phyloP scores from a whole-genome alignment of 192 early-diverging fungal genomes.

The Coemansia sp. region DNA sequence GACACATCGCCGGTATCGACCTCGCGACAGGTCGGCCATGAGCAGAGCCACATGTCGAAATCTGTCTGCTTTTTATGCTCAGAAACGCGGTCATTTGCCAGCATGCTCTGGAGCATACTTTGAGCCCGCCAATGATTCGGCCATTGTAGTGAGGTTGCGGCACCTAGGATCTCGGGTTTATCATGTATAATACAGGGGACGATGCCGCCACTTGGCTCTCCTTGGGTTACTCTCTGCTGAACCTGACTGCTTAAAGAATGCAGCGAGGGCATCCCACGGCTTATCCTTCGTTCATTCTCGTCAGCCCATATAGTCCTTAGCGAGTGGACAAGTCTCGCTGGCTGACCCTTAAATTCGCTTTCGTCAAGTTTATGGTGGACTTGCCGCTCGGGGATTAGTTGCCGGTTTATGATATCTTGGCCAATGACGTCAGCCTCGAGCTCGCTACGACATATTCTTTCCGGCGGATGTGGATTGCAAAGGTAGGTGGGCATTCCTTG shows the following conservation, averaged over 20 bases:
- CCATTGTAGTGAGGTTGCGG: constrained; percentile 18
- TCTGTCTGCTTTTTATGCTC: background rate
- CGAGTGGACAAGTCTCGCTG: constrained; percentile 61
- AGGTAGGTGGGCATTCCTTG: constrained; percentile 37
- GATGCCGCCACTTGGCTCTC: background rate
- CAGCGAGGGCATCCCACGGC: constrained; percentile 19
- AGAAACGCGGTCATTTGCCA: constrained; percentile 13
- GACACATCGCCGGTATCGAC: too few species aligned
- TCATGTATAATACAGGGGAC: background rate
- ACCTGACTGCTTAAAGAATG: constrained; percentile 14
- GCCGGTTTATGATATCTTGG: constrained; percentile 66
- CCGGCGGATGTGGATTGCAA: constrained; percentile 31
- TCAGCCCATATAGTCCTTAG: constrained; percentile 65
- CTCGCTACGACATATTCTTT: constrained; percentile 65
- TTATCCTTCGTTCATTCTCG: constrained; percentile 52
- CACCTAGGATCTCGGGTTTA: background rate
- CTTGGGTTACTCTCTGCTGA: background rate
- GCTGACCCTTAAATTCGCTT: constrained; percentile 5
- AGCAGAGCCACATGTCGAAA: constrained; percentile 8
- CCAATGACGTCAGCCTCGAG: constrained; percentile 72
- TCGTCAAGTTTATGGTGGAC: constrained; percentile 53
- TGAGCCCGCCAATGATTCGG: constrained; percentile 44
- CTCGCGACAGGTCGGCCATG: constrained; percentile 32
- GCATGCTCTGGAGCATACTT: constrained; percentile 40
- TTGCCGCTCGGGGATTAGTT: constrained; percentile 48